Evolutionary conservation across 441 rosid genomes (phyloP), one percentile per base, ranked within the genome.

Genomic region (Adansonia rubrostipa): DNA sequence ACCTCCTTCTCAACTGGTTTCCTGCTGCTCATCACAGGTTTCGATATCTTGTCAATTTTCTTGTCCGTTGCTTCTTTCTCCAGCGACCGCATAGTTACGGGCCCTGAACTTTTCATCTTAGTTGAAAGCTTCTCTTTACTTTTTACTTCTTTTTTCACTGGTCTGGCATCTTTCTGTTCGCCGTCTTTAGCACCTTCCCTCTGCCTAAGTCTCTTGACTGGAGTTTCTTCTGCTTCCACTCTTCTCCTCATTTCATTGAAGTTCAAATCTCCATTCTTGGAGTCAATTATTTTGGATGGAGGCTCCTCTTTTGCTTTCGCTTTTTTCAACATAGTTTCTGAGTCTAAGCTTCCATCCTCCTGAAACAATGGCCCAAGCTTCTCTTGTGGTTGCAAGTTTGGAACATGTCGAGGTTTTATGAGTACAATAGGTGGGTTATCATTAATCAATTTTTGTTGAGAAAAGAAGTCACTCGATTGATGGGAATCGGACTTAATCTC

Each of bases 401-500:
- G 83, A 71, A 13, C 80, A 63, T 63, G 79, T 70, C 73, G 51
- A 60, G 98, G 94, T 80, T 85, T 96, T 33, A 96, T 87, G 33
- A 93, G 90, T 42, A 93, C 92, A 53, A 93, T 91, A 6, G 93
- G 93, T 45, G 90, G 80, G 28, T 51, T 61, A 75, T 79, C 77
- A 66, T 81, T 74, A 72, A n/a, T 11, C 61, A 65, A 80, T 68
- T 79, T 88, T 79, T 73, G 84, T 66, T 71, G 67, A 9, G 78
- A 44, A 74, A 78, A 80, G 28, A 78, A 76, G 65, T 82, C 82
- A 65, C 28, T 11, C 4, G 68, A 75, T 60, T 86, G 85, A 77
- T 78, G 80, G 10, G 84, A 73, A 56, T 64, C 77, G 72, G 67
- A 76, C 75, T 70, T 78, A 36, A 75, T 17, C 76, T 85, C 84